Evolutionary conservation across 202 grass and related monocot species (phyloP), one percentile per base, ranked within the genome.

Genomic region (Panicum hallii): DNA sequence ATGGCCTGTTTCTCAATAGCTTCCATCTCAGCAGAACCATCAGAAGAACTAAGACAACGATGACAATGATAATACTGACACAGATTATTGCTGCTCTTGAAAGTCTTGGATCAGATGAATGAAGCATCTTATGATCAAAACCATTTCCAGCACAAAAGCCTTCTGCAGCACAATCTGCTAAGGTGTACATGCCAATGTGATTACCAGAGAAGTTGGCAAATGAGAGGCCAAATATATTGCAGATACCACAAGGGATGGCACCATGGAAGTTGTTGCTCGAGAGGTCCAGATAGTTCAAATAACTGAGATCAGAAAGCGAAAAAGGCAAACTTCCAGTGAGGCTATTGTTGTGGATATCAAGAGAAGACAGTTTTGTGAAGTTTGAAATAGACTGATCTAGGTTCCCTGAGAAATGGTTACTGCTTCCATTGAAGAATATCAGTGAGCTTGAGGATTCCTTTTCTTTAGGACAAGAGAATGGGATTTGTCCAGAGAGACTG

Each of bases 331-430:
- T 86, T 87, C 93, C 97, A 74, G 74, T 80, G 74, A 99, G 82
- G 76, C 73, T 91, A 81, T 99, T 99, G 70, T 81, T 85, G 80
- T 99, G 97, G 76, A 99, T 85, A 85, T 99, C 97, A 75, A 99
- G 90, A 83, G 88, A 91, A 36, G 90, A 65, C 16, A 99, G 40
- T 16, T 94, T 89, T 71, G 93, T 96, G 38, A 92, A 90, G 74
- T 99, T 96, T 9, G 97, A 99, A 79, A 99, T 68, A 79, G 82
- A 96, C 52, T 87, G 84, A 20, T 86, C 86, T 54, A 99, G 70
- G 56, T 63, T 78, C 53, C 97, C 90, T 56, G 88, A 92, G 42
- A 99, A 94, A 75, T 88, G 74, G 79, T 99, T 99, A 57, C 85
- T 88, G 83, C 93, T 99, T 66, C 86, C 89, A 82, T 99, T 96